Evolutionary conservation across 2,329 filamentous ascomycete species (phyloP), one percentile per base, ranked within the genome.

Genomic region (Aspergillus viridinutans): DNA sequence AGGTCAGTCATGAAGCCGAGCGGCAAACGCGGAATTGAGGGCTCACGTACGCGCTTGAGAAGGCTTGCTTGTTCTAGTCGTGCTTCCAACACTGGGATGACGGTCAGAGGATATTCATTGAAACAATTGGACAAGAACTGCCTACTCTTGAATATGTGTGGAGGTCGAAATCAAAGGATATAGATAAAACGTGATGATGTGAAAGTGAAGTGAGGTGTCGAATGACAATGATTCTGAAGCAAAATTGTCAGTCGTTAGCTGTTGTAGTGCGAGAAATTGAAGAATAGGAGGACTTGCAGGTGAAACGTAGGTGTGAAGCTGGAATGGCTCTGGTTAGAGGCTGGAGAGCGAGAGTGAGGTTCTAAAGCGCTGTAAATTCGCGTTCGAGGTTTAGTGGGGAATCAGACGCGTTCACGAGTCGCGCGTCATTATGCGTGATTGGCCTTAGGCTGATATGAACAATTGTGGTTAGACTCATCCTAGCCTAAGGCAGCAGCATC

Each of bases 51-150:
- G 89, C 94, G 96, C 84, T 99, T 99, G 75, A 99, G 85, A 76
- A 96, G 83, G 72, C 86, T 84, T 62, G 95, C 93, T 83, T 97
- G 92, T 76, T 94, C 90, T 78, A 99, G 85, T 80, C 92, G 90
- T 85, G 94, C 94, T 85, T 99, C 94, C 81, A 99, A 87, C 93
- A 97, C 83, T 86, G 67, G 50, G 59, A 38, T 29, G 42, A 52
- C 55, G 23, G 56, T 68, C 53, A 62, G 55, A 48, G 49, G 32
- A 29, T 53, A 38, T 38, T 17, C 5, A 17, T 7, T 38, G 32
- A 38, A 6, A 38, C 14, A n/a, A 38, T 38, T 17, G 14, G 32
- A 17, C 14, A 38, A 38, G 32, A 35, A 38, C 32, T 43, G 67
- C 71, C 63, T 60, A 73, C 70, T 72, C 53, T 69, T 72, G 69